These are phyloP conservation scores for Podochytrium sp. DNA, from an alignment of 192 early-diverging fungal species.

Conservation along the genomic window DNA sequence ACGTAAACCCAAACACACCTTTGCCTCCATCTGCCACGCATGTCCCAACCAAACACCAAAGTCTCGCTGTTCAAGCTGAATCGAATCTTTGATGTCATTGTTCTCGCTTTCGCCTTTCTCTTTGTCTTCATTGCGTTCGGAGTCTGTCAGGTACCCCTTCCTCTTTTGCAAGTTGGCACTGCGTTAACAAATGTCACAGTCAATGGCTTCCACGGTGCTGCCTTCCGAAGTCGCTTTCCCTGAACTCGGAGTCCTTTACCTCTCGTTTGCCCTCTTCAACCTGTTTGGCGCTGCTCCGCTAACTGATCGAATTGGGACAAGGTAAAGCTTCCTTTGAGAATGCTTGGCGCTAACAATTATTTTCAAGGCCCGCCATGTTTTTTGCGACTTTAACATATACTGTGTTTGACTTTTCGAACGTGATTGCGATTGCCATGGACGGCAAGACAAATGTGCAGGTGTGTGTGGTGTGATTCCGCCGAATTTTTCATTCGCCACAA, in stretches of 20 bases:
- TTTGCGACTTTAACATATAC: conserved; percentile 26
- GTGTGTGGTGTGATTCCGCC: too few relatives aligned
- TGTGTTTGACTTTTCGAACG: conserved; percentile 13
- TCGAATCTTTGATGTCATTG: conserved; percentile 17
- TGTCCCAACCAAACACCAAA: too few relatives aligned
- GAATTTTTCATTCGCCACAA: too few relatives aligned
- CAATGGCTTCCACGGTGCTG: conserved; percentile 27
- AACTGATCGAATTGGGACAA: conserved; percentile 26
- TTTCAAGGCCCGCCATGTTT: conserved; percentile 17
- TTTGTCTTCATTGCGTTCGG: conserved; percentile 18
- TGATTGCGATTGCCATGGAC: neutral
- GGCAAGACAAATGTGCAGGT: too few relatives aligned
- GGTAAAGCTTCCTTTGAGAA: neutral
- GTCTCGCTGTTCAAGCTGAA: conserved; percentile 14
- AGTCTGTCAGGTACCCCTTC: neutral
- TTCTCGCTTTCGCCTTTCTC: conserved; percentile 10
- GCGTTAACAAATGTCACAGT: neutral
- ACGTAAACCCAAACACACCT: too few relatives aligned
- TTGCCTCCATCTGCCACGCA: neutral
- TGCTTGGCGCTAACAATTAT: neutral
- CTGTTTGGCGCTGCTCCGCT: conserved; percentile 25
- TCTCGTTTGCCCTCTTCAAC: conserved; percentile 31
- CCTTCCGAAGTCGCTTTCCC: conserved; percentile 22
- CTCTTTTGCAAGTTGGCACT: neutral
- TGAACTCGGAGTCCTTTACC: conserved; percentile 13